phyloP scores from a whole-genome alignment of 2,329 filamentous ascomycete genomes.

The Akanthomyces lecanii region DNA sequence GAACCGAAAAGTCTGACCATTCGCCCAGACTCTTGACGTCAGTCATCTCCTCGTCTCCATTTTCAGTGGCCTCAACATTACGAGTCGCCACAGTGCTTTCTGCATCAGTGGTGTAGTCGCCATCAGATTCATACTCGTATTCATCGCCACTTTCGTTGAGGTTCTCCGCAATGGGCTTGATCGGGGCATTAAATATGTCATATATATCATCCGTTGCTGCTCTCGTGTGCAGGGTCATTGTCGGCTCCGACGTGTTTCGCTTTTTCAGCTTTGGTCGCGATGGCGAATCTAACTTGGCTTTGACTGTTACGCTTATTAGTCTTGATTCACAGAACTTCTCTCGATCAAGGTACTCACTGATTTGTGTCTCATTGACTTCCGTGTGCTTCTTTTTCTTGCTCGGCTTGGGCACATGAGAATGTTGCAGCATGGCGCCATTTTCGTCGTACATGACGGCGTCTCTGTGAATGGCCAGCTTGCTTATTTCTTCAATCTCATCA shows the following conservation, averaged over 20 bases:
- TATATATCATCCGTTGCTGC: conserved; percentile 98
- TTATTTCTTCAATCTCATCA: conserved; percentile 31
- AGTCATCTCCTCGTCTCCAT: conserved; percentile 45
- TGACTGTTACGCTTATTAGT: conserved; percentile 56
- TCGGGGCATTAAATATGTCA: conserved; percentile 88
- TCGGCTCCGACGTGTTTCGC: conserved; percentile 74
- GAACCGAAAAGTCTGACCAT: conserved; percentile 84
- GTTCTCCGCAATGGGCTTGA: conserved; percentile 25
- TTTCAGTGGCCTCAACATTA: conserved; percentile 43
- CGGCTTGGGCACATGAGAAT: conserved; percentile 42
- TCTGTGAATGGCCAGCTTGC: conserved; percentile 26
- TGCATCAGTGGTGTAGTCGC: conserved; percentile 76
- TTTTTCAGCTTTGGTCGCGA: conserved; percentile 79
- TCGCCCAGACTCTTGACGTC: conserved; percentile 66
- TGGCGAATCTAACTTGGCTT: conserved; percentile 88
- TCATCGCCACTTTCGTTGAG: conserved; percentile 50
- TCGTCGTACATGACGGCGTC: conserved; percentile 47
- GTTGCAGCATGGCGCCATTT: conserved; percentile 50
- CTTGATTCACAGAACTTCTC: neutral
- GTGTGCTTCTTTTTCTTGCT: conserved; percentile 71
- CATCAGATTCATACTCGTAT: conserved; percentile 67
- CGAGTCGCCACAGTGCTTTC: conserved; percentile 78
- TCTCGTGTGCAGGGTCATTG: conserved; percentile 94
- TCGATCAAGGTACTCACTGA: conserved; percentile 56
- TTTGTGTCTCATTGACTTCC: conserved; percentile 88